These are phyloP conservation scores for Lodderomyces pseudojiufengensis DNA, from an alignment of 1,139 yeast genomes.

Conservation along the genomic window DNA sequence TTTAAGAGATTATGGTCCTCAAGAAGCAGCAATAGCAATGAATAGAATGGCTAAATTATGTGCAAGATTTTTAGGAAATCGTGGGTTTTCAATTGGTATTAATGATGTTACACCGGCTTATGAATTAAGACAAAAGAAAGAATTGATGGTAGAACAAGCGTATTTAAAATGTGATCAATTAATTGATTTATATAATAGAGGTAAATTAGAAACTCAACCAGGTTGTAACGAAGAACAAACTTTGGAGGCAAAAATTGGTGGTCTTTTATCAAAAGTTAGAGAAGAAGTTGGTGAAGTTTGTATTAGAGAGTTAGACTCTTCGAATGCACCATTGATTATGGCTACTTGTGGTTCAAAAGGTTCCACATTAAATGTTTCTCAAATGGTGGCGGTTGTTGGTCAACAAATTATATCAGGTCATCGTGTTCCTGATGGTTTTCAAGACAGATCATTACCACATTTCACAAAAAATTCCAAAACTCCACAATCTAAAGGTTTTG, in stretches of 20 bases:
- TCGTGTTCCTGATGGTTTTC: conserved; percentile 99
- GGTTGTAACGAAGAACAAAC: conserved; percentile 99
- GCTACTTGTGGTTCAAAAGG: conserved; percentile 99
- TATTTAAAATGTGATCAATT: conserved; percentile 90
- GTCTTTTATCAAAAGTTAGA: conserved; percentile 91
- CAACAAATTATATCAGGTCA: conserved; percentile 98
- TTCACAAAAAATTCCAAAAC: conserved; percentile 94
- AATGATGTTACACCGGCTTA: conserved; percentile 94
- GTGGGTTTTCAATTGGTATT: conserved; percentile 97
- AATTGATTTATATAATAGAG: conserved; percentile 73
- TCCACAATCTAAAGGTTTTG: conserved; percentile 97
- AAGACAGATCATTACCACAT: conserved; percentile 96
- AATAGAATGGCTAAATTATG: conserved; percentile 97
- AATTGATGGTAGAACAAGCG: conserved; percentile 85
- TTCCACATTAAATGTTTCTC: conserved; percentile 95
- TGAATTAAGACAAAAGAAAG: conserved; percentile 74
- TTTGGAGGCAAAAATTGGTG: conserved; percentile 95
- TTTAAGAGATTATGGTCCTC: conserved; percentile 90
- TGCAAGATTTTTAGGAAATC: conserved; percentile 88
- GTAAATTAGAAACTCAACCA: conserved; percentile 95
- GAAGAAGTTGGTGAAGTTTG: conserved; percentile 99
- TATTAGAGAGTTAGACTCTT: conserved; percentile 81
- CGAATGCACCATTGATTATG: conserved; percentile 97
- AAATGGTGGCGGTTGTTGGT: conserved; percentile 99
- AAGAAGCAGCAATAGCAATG: conserved; percentile 95